A percentile compares a stretch with the other conserved stretches of the same genome.
Evolutionary conservation across 2,329 filamentous ascomycete genomes (phyloP).

Genomic region (Aaosphaeria arxii): DNA sequence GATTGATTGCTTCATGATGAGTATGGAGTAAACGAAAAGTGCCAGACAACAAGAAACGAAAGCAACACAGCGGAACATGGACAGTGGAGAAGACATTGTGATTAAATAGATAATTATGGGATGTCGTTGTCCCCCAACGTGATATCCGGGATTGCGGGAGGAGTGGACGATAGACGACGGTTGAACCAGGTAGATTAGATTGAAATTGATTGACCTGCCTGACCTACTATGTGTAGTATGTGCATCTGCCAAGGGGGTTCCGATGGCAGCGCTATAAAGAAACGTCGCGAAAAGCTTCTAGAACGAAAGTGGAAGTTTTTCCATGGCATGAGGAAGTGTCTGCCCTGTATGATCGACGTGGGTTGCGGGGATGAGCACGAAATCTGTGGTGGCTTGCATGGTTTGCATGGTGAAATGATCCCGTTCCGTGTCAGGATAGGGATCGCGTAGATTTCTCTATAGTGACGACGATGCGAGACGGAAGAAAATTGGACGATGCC

Average conservation of each 20-base stretch:
- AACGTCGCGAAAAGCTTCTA: no score
- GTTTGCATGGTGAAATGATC: no score
- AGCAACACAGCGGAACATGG: not conserved
- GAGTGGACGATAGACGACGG: not conserved
- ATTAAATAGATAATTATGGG: not conserved
- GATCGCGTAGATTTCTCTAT: not conserved
- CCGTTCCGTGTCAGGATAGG: no score
- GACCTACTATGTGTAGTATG: not conserved
- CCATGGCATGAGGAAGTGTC: no score
- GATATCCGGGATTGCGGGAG: constrained; percentile 9
- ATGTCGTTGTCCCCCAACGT: not conserved
- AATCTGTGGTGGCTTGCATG: no score
- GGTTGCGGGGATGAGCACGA: no score
- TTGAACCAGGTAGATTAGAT: constrained; percentile 22
- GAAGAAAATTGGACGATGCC: not conserved
- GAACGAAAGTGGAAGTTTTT: no score
- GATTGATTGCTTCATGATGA: constrained; percentile 19
- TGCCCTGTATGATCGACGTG: not conserved
- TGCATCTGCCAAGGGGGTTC: no score
- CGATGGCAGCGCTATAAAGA: no score
- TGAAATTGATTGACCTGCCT: constrained; percentile 11
- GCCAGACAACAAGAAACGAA: not conserved
- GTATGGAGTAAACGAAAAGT: not conserved
- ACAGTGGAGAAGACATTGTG: not conserved
- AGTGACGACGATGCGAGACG: not conserved